Base-by-base conservation (phyloP, 2,329 filamentous ascomycete species). In the Fusarium sp. region DNA sequence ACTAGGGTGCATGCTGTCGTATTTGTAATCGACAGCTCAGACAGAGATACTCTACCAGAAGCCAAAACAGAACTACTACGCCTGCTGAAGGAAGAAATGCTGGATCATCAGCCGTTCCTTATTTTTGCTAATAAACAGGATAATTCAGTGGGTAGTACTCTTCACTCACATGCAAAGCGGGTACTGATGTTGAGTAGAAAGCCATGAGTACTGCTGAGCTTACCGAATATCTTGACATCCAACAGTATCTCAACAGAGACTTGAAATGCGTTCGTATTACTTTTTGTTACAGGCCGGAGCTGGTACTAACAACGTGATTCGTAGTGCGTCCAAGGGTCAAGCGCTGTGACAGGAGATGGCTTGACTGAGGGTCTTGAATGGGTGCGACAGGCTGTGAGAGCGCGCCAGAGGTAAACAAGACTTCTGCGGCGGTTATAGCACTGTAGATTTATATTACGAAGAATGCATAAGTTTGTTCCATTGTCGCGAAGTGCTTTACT, bases 101-200 rank as follows among this genome's bases (percentile, higher is more conserved):
- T 61, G 7, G n/a, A 26, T 7, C 7, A 12, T 1, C 30, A 42
- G 9, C 64, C 64, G 1, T 23, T 67, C 8, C 12, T 67, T 3
- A 26, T 67, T 2, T 26, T 65, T 4, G 63, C 53, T 0, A 56
- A 61, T 8, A 67, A 68, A 12, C 59, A 65, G 11, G 64, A 67
- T 3, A 6, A 28, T 6, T 17, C 9, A 1, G 63, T 66, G 4
- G 28, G 50, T 19, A n/a, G 3, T 3, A 15, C 2, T 19, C 36
- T 12, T 1, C 17, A 19, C 28, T 14, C 14, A 19, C 6, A 11
- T n/a, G 34, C 9, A n/a, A 32, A 15, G 28, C 14, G 10, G 7
- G 7, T n/a, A 12, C 10, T 12, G 2, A 15, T 7, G n/a, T n/a
- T 4, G 3, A 15, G 17, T 6, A 65, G 62, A 46, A 46, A 21